Percentiles rank a stretch among this genome's conserved stretches.
Evolutionary conservation across 139 green algal species (phyloP).

Genomic region (Chlorella sorokiniana): DNA sequence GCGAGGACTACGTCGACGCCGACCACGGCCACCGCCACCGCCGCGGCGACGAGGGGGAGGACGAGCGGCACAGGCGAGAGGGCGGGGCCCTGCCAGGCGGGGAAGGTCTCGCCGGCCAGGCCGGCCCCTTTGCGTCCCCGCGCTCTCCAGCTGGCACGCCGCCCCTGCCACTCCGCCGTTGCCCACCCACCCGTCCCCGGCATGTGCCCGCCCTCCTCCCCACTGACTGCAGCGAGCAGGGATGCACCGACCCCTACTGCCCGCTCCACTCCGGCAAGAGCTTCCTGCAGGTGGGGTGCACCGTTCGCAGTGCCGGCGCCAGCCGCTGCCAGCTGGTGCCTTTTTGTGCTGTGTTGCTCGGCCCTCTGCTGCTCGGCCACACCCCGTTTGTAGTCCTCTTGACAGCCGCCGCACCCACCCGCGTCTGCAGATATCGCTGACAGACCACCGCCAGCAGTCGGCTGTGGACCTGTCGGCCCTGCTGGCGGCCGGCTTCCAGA

Average conservation of each 20-base stretch:
- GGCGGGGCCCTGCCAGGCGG: not conserved
- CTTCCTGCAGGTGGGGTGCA: slow-evolving; percentile 5
- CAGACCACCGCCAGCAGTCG: not conserved
- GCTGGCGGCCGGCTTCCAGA: slow-evolving; percentile 6
- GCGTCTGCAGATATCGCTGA: slow-evolving; percentile 14
- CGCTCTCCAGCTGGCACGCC: too few species aligned
- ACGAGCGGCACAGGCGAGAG: slow-evolving; percentile 13
- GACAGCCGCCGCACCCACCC: not conserved
- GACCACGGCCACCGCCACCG: slow-evolving; percentile 16
- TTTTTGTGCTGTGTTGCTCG: not conserved
- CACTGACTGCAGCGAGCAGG: slow-evolving; percentile 21
- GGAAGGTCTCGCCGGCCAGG: too few species aligned
- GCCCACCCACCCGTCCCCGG: not conserved
- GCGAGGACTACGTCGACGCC: not conserved
- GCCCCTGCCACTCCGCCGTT: not conserved
- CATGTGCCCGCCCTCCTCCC: not conserved
- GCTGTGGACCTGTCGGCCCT: slow-evolving; percentile 4
- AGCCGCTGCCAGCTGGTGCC: not conserved
- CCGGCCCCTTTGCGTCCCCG: too few species aligned
- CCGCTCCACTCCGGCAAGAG: slow-evolving; percentile 19
- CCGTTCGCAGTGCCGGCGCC: not conserved
- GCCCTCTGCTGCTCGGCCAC: not conserved
- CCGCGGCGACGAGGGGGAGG: not conserved
- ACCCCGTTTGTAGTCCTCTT: not conserved
- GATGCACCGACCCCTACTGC: slow-evolving; percentile 10